A percentile compares a stretch with the other conserved stretches of the same genome.
phyloP scores from a whole-genome alignment of 345 rosid species.

The Toxicodendron radicans region DNA sequence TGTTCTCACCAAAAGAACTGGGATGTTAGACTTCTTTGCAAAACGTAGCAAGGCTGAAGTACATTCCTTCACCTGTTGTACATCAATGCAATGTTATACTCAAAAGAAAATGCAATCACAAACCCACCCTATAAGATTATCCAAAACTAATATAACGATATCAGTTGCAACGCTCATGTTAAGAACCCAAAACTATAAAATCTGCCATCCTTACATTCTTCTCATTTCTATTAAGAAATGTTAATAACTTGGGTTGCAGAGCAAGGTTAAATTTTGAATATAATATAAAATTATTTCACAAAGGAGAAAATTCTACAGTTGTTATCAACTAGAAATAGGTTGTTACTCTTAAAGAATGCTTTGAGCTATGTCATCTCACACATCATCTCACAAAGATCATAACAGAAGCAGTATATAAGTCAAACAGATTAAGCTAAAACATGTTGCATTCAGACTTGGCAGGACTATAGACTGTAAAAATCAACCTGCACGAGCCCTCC shows the following conservation, averaged over 20 bases:
- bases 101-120: neutral
- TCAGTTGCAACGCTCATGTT: too few species aligned
- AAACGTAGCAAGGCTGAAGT: conserved; percentile 84
- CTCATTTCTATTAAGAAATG: too few species aligned
- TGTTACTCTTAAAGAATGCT: neutral
- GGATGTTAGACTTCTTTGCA: conserved; percentile 81
- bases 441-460: neutral
- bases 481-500: conserved; percentile 86
- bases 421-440: neutral
- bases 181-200: neutral
- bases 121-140: neutral
- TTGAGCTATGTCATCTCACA: neutral
- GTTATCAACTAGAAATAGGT: conserved; percentile 3
- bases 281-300: neutral
- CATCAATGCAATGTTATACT: neutral
- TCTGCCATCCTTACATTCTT: too few species aligned
- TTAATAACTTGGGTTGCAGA: too few species aligned
- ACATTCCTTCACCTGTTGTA: conserved; percentile 82
- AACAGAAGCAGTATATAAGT: conserved; percentile 1
- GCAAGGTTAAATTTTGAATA: neutral
- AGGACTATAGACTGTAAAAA: conserved; percentile 1
- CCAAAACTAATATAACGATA: too few species aligned
- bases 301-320: neutral
- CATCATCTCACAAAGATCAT: neutral
- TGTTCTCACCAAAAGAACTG: conserved; percentile 83